Conservation (phyloP, 2,329 filamentous ascomycete species). For the Aureobasidium sp. region DNA sequence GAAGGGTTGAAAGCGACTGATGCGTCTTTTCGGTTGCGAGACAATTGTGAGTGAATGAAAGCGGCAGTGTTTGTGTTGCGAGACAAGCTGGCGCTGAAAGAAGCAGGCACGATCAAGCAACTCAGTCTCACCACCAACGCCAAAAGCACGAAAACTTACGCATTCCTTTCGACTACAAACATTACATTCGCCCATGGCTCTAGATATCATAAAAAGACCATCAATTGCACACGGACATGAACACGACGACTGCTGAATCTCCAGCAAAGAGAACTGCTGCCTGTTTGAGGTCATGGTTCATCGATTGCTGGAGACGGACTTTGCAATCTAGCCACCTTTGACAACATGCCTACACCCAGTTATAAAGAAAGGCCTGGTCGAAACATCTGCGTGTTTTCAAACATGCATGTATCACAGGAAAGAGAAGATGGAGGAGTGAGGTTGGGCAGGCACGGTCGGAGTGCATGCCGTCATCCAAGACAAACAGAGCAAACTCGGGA, state of each 20-base stretch:
- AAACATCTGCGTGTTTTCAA: neutral
- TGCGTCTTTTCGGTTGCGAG: neutral
- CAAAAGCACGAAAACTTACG: neutral
- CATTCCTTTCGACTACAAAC: neutral
- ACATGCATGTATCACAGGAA: neutral
- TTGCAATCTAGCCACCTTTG: no score
- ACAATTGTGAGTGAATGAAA: neutral
- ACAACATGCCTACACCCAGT: neutral
- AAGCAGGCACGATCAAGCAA: neutral
- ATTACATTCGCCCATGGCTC: neutral
- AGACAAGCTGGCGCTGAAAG: neutral
- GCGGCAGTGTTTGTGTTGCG: neutral
- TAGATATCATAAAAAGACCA: neutral
- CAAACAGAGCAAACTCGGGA: conserved; percentile 11
- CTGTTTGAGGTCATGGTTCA: neutral
- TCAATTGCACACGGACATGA: neutral
- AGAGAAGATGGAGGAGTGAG: neutral
- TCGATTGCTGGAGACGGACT: neutral
- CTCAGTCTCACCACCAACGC: neutral
- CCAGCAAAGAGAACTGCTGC: neutral
- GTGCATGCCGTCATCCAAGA: neutral
- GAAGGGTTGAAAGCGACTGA: neutral
- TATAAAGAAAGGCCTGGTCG: neutral
- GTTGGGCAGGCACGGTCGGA: neutral
- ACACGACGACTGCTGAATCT: neutral